Evolutionary conservation across 257 asterid species (phyloP).

Genomic region (Petrea volubilis): DNA sequence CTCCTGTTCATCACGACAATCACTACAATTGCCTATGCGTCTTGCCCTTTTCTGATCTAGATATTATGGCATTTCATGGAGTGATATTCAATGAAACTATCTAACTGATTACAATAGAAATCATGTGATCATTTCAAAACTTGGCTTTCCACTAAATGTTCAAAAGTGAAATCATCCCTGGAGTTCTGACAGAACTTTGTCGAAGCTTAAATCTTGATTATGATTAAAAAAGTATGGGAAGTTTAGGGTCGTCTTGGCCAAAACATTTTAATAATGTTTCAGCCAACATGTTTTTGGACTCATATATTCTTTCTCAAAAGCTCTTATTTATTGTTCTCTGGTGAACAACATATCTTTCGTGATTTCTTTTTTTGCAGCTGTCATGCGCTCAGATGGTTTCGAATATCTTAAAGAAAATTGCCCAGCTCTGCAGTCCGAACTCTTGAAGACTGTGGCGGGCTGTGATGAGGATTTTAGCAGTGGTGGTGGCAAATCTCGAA

Average conservation of each 20-base stretch:
- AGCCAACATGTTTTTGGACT: neutral
- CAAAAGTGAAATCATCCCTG: neutral
- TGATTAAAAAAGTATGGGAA: too few relatives aligned
- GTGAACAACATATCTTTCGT: neutral
- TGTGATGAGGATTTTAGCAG: constrained; percentile 92
- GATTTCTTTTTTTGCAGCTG: constrained; percentile 55
- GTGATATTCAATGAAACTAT: too few relatives aligned
- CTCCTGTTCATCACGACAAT: constrained; percentile 6
- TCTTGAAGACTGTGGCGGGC: constrained; percentile 91
- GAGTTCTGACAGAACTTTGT: neutral
- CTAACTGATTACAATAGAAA: too few relatives aligned
- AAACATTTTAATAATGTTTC: neutral
- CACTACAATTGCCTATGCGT: neutral
- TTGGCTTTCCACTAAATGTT: neutral
- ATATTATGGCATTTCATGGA: neutral
- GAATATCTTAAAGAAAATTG: constrained; percentile 78
- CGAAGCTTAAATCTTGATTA: neutral
- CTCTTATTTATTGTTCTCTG: neutral
- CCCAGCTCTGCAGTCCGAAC: constrained; percentile 82
- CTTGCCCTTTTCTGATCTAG: constrained; percentile 3
- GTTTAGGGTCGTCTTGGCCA: neutral
- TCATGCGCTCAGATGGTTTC: constrained; percentile 90
- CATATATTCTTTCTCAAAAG: neutral
- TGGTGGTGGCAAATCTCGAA: constrained; percentile 82
- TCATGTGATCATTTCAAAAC: neutral